phyloP scores from a whole-genome alignment of 805 yeast genomes.

The Dipodascus geniculatus region DNA sequence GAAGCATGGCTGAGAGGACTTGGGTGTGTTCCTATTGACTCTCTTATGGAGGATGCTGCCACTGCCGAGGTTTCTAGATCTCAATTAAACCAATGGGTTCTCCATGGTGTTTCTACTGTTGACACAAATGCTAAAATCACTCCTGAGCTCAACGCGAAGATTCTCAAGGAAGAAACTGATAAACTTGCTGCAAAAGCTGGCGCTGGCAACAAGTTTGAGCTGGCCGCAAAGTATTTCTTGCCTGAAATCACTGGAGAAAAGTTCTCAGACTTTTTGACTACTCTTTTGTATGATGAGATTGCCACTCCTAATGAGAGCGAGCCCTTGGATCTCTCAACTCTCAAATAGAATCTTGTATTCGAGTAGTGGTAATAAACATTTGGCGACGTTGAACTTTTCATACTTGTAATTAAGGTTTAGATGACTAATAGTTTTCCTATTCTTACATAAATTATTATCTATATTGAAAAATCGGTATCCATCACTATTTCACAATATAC shows the following conservation, averaged over 20 bases:
- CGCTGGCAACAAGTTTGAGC: conserved; percentile 36
- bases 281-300: conserved; percentile 46
- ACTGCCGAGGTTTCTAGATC: conserved; percentile 63
- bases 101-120: conserved; percentile 42
- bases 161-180: conserved; percentile 42
- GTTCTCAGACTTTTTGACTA: conserved; percentile 52
- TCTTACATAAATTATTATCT: no score
- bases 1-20: conserved; percentile 62
- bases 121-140: conserved; percentile 37
- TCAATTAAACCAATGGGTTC: conserved; percentile 62
- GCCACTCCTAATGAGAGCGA: conserved; percentile 18
- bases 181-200: conserved; percentile 36
- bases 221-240: conserved; percentile 42
- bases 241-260: conserved; percentile 49
- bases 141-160: conserved; percentile 34
- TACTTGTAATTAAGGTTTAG: neutral
- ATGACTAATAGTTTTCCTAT: no score
- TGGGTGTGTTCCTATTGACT: conserved; percentile 63
- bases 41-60: conserved; percentile 66
- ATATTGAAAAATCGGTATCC: neutral
- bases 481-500: no score
- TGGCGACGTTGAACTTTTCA: no score
- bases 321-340: conserved; percentile 7
- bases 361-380: no score
- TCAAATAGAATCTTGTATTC: no score